Evolutionary conservation across 169 alveolate species (phyloP).

Genomic region (Blepharisma undulans): DNA sequence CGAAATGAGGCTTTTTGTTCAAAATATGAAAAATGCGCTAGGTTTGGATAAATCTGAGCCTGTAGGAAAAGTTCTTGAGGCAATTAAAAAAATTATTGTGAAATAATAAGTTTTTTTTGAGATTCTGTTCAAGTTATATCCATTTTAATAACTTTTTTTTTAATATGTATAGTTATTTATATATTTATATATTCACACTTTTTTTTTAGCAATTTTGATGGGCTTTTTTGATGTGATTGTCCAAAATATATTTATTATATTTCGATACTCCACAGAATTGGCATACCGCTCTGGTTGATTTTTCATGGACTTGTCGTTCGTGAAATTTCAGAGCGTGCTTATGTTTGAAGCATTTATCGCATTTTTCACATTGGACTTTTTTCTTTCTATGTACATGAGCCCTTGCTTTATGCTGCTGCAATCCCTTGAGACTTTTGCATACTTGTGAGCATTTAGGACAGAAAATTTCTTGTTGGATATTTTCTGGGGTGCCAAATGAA

Average conservation of each 20-base stretch:
- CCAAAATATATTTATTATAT: constrained; percentile 32
- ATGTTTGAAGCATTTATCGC: constrained; percentile 11
- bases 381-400: not conserved
- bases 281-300: constrained; percentile 13
- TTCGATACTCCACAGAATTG: not conserved
- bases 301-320: constrained; percentile 19
- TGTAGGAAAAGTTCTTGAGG: not conserved
- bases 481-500: not conserved
- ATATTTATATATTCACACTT: not conserved
- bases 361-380: not conserved
- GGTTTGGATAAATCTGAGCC: not conserved
- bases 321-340: constrained; percentile 32
- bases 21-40: not conserved
- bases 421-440: not conserved
- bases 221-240: not conserved
- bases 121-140: not conserved
- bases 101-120: not conserved
- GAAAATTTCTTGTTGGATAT: not conserved
- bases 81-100: not conserved
- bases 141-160: not conserved
- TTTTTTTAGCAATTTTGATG: not conserved
- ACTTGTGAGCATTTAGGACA: not conserved
- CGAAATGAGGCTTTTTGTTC: not conserved
- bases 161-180: not conserved
- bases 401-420: constrained; percentile 15